phyloP scores from a whole-genome alignment of 768 basidiomycete genomes.

The Kwoniella botswanensis region DNA sequence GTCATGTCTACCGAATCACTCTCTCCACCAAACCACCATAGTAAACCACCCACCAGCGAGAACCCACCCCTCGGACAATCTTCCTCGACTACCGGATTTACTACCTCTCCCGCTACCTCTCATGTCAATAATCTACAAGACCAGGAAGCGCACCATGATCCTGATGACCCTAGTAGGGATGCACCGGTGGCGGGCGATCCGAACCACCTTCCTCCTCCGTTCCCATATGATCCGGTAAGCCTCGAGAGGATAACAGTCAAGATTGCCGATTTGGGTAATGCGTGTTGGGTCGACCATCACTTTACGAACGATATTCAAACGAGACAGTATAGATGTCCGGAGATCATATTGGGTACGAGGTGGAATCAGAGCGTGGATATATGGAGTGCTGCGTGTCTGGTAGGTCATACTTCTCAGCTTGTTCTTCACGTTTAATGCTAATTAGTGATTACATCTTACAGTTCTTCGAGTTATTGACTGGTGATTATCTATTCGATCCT shows the following conservation, averaged over 20 bases:
- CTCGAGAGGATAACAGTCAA: constrained; percentile 81
- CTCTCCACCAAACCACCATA: constrained; percentile 36
- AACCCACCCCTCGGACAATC: constrained; percentile 19
- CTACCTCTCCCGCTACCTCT: constrained; percentile 47
- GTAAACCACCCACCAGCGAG: not conserved
- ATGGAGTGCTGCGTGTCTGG: constrained; percentile 95
- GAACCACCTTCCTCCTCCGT: constrained; percentile 59
- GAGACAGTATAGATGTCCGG: constrained; percentile 93
- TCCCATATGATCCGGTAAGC: constrained; percentile 55
- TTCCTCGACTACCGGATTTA: constrained; percentile 25
- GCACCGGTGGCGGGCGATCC: constrained; percentile 61
- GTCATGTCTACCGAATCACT: constrained; percentile 50
- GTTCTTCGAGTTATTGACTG: constrained; percentile 95
- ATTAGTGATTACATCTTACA: constrained; percentile 51
- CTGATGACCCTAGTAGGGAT: constrained; percentile 30
- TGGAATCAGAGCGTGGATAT: constrained; percentile 96
- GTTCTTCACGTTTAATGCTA: not conserved
- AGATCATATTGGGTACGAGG: constrained; percentile 93
- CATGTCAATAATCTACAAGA: constrained; percentile 54
- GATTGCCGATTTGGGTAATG: constrained; percentile 98
- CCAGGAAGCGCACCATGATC: constrained; percentile 50
- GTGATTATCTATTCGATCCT: constrained; percentile 97
- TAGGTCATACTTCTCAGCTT: constrained; percentile 60
- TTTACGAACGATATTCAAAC: constrained; percentile 99
- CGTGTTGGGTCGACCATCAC: constrained; percentile 85